Conservation (phyloP, 176 grass and related monocot species). For the Poa annua region DNA sequence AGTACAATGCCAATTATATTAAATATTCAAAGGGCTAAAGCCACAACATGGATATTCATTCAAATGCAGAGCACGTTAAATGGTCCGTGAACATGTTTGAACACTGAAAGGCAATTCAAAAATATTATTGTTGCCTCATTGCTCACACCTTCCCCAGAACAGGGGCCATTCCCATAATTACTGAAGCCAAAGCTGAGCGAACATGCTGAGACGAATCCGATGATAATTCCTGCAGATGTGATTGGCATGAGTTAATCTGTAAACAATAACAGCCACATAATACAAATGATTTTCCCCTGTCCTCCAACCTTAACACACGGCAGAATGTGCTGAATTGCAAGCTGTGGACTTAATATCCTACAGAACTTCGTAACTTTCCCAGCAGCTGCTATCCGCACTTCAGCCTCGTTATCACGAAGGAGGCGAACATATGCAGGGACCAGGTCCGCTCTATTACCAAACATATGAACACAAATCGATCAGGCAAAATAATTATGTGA, state of each 20-base stretch:
- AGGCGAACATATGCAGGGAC: constrained; percentile 93
- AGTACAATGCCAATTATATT: constrained; percentile 2
- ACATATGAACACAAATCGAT: constrained; percentile 17
- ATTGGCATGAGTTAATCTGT: constrained; percentile 20
- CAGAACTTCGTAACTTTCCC: constrained; percentile 98
- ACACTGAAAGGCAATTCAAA: not conserved
- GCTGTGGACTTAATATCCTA: constrained; percentile 68
- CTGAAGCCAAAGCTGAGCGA: constrained; percentile 96
- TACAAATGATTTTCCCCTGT: not conserved
- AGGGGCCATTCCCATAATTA: constrained; percentile 99
- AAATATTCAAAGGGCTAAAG: too few species aligned
- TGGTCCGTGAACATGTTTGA: too few species aligned
- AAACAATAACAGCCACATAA: not conserved
- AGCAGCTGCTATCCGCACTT: constrained; percentile 93
- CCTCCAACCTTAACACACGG: constrained; percentile 79
- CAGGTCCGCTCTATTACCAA: constrained; percentile 63
- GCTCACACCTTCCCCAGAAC: constrained; percentile 74
- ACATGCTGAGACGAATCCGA: constrained; percentile 96
- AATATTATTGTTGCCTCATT: constrained; percentile 25
- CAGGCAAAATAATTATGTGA: too few species aligned
- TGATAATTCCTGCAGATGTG: constrained; percentile 65
- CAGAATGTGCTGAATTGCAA: constrained; percentile 89
- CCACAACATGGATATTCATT: not conserved
- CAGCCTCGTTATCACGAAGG: constrained; percentile 94
- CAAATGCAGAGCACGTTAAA: not conserved